A percentile compares a stretch with the other conserved stretches of the same genome.
phyloP scores from a whole-genome alignment of 768 basidiomycete genomes.

The Rhodocollybia butyracea region DNA sequence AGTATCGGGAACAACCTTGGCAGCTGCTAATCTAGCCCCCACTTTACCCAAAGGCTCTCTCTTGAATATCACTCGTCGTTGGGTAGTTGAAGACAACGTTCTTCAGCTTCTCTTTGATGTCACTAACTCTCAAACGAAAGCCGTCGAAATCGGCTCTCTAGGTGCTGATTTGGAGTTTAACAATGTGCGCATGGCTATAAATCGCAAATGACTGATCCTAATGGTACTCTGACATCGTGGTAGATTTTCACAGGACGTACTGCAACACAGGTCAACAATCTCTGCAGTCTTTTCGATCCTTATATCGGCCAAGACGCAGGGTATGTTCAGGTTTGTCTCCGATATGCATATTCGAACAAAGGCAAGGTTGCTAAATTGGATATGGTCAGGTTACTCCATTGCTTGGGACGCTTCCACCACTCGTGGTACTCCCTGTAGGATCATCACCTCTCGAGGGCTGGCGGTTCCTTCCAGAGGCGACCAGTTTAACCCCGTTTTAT shows the following conservation, averaged over 20 bases:
- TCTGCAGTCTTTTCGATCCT: constrained; percentile 55
- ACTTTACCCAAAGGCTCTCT: constrained; percentile 43
- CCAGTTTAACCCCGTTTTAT: constrained; percentile 41
- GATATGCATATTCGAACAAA: background rate
- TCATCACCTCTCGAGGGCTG: constrained; percentile 55
- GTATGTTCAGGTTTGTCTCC: constrained; percentile 31
- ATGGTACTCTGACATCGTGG: background rate
- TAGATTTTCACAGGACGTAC: constrained; percentile 56
- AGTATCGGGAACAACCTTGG: constrained; percentile 41
- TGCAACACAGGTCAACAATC: constrained; percentile 46
- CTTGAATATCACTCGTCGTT: constrained; percentile 48
- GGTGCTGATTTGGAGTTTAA: constrained; percentile 56
- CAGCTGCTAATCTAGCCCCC: constrained; percentile 45
- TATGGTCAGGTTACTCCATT: constrained; percentile 41
- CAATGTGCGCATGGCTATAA: constrained; percentile 36
- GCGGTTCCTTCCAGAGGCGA: constrained; percentile 53
- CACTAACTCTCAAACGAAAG: constrained; percentile 39
- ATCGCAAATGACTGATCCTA: background rate
- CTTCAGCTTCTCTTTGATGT: constrained; percentile 51
- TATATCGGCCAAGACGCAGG: constrained; percentile 58
- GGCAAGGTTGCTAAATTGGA: background rate
- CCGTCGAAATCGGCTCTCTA: constrained; percentile 53
- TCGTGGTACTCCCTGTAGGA: constrained; percentile 44
- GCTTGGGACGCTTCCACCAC: constrained; percentile 49
- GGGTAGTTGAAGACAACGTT: constrained; percentile 38